Base-by-base conservation (phyloP, 129 eudicot genomes). In the Scalesia atractyloides region DNA sequence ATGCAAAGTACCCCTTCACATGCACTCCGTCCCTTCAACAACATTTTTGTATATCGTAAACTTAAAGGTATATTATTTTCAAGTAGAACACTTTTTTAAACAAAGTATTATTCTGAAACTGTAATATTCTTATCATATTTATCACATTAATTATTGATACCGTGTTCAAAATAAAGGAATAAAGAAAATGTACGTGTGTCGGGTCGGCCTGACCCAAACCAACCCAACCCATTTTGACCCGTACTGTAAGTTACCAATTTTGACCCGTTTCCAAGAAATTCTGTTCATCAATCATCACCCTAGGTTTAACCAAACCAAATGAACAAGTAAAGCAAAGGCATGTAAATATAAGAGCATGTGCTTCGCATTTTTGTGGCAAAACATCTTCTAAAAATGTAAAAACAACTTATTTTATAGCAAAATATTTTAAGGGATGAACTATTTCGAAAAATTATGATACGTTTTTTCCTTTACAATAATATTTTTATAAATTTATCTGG, bases 1-100 rank as follows among this genome's bases (percentile, higher is more conserved):
- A 91, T 5, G 97, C 90, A 78, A 91, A 91, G 74, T 86, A 91
- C 22, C 97, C 95, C 62, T 77, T 82, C 52, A 91, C 86, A 70
- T 88, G 76, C 26, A 59, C 81, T 16, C 97, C 94, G 2, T 87
- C 89, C 82, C 97, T 87, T 80, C 65, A 64, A 51, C 49, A 76
- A 9, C 44, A 78, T n/a, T 66, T 34, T 43, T 66, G 22, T 65
- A 33, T 33, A 22, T 9, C 14, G 72, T 75, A 75, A 66, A 30
- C 34, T 30, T 30, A 30, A 39, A 8, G 2, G 44, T 39, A 39
- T 39, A 7, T 39, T 39, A 39, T 39, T 5, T 39, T 8, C 8
- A 39, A 39, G 44, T 39, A 39, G 6, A 39, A 39, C 44, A 39
- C 44, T 39, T 39, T 39, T 1, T 8, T 39, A 39, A 39, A 39